Evolutionary conservation across 2,329 filamentous ascomycete species (phyloP), one percentile per base, ranked within the genome.

Genomic region (Sarocladiaceae sp.): DNA sequence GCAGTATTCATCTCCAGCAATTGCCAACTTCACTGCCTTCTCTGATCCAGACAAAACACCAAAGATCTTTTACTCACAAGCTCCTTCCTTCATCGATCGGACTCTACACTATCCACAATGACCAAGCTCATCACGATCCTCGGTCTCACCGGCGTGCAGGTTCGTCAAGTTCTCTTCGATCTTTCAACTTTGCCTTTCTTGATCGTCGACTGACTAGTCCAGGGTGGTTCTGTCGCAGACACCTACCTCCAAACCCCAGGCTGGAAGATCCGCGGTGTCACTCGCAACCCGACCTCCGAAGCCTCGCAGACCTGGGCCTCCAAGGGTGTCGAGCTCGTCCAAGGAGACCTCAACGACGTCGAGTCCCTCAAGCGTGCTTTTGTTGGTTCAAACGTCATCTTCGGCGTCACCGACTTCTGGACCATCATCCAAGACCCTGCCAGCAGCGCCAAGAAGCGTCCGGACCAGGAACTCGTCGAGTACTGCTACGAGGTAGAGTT

Each of bases 261-360:
- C 9, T 29, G 26, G 26, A 29, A 29, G 26, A 29, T 29, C 26
- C 26, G 26, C 26, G 26, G 26, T 13, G 26, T 70, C 21, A 70
- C 65, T 1, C 59, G 67, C 31, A 59, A 64, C 48, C 44, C 51
- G 0, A 50, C 53, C 5, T 63, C 59, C 42, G 46, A 50, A 0
- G 55, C 58, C 7, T 59, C 60, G 24, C 43, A 61, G 27, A 52
- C 50, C 2, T 54, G 70, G 12, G 43, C 48, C 7, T 44, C 47
- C 1, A 50, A 57, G 32, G 65, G 66, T 19, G 58, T 65, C 20
- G 58, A 66, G 19, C 52, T 70, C 6, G 54, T 66, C 26, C 43
- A 51, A 6, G 58, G 55, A 46, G 69, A 47, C 45, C 12, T 47
- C 12, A 44, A 51, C 31, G 58, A 63, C 48, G 42, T 60, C 44